Percentiles rank a stretch among this genome's conserved stretches.
phyloP scores from a whole-genome alignment of 129 eudicot genomes.

The Gnaphalium uliginosum region DNA sequence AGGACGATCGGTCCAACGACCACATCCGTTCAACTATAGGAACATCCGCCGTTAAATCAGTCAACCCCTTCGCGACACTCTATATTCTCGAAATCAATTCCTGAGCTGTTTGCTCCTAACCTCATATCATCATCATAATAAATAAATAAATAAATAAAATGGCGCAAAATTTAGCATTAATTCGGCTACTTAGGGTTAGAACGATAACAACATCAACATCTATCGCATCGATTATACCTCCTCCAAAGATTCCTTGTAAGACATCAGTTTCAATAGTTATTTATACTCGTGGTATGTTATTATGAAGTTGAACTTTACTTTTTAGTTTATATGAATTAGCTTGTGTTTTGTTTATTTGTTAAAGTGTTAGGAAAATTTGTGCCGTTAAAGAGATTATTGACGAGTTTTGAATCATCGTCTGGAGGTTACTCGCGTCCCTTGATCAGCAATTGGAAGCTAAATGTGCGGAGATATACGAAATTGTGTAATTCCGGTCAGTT shows the following conservation, averaged over 20 bases:
- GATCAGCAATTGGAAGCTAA: constrained; percentile 26
- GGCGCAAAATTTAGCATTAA: constrained; percentile 30
- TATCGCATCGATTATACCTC: constrained; percentile 16
- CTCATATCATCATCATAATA: neutral
- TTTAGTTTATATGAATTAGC: neutral
- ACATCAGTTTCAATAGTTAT: neutral
- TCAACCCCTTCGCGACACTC: constrained; percentile 1
- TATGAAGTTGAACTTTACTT: neutral
- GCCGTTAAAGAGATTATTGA: constrained; percentile 32
- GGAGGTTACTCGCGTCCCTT: constrained; percentile 20
- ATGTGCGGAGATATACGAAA: constrained; percentile 33
- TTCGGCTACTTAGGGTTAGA: constrained; percentile 36
- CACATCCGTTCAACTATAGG: neutral
- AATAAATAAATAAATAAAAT: too few relatives aligned
- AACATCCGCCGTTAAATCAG: constrained; percentile 12
- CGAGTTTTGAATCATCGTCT: constrained; percentile 36
- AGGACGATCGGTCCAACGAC: neutral
- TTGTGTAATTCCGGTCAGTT: constrained; percentile 38
- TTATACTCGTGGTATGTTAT: neutral
- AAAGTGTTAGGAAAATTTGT: constrained; percentile 30
- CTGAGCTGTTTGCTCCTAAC: neutral
- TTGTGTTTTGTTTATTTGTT: constrained; percentile 11
- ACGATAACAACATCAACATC: constrained; percentile 17
- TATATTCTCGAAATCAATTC: neutral
- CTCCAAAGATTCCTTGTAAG: constrained; percentile 31